Evolutionary conservation across 371 early-diverging fungal species (phyloP), one percentile per base, ranked within the genome.

Genomic region (Blakeslea trispora): DNA sequence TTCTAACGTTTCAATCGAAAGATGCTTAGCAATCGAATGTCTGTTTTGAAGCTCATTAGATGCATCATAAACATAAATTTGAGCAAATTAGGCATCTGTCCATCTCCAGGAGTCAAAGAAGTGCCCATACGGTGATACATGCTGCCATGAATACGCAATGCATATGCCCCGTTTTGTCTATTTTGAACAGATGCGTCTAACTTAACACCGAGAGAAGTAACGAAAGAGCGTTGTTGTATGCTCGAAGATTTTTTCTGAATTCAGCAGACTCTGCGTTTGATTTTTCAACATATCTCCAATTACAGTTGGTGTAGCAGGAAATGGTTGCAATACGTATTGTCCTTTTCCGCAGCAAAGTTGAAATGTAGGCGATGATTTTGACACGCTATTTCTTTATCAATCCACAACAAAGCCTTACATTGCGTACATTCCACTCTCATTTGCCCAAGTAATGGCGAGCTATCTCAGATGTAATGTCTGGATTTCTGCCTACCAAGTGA

Each of bases 51-150:
- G 0, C n/a, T 58, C 59, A 40, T 43, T 19, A 5, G 19, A 24
- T 19, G 55, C 17, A 50, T 64, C 59, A 53, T 54, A 55, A 14
- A 64, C 40, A 41, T 64, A 64, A 19, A 50, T 49, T 18, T 58
- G 59, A 9, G 49, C 43, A 45, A 50, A 32, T 13, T 15, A 4
- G 54, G 54, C 14, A 31, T 13, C 10, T 37, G 4, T 14, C 22
- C 23, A 37, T 5, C 17, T 1, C 3, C 15, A n/a, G 50, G 57
- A 23, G 23, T 8, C 14, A 57, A 17, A 13, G 53, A 28, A 28
- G 28, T 11, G 15, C 57, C 48, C 15, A 55, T 55, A 19, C 43
- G 10, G 28, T 61, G 50, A 43, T 53, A 53, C 5, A 60, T 39
- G 21, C 24, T 42, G 8, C 53, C 57, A 34, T 63, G 63, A 42